phyloP scores from a whole-genome alignment of 495 filamentous ascomycete species.

The Penicillium ochrochloron region DNA sequence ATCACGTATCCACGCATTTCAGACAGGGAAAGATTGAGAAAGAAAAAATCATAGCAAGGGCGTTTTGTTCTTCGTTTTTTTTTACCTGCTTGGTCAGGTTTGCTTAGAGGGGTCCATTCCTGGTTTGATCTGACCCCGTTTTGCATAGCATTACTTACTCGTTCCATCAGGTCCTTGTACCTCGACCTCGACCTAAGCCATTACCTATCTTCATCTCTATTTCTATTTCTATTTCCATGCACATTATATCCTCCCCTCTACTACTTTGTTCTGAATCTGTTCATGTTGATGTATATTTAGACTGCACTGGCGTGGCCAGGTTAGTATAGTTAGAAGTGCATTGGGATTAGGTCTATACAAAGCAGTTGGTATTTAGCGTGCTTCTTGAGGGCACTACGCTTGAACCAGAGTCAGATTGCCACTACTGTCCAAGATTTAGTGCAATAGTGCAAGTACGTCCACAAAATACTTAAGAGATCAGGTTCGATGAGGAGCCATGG shows the following conservation, averaged over 20 bases:
- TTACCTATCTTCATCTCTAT: neutral
- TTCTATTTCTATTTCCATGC: neutral
- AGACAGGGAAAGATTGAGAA: slow-evolving; percentile 17
- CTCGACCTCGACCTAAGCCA: too few relatives aligned
- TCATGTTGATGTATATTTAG: neutral
- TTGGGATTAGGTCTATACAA: neutral
- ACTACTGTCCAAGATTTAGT: too few relatives aligned
- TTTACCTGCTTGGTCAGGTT: neutral
- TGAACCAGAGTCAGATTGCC: too few relatives aligned
- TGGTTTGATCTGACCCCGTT: slow-evolving; percentile 8
- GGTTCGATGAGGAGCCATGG: too few relatives aligned
- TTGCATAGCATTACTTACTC: neutral
- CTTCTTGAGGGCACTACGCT: too few relatives aligned
- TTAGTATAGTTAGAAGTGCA: neutral
- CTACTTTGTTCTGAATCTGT: neutral
- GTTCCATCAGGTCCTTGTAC: neutral
- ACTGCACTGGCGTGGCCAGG: neutral
- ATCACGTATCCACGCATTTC: slow-evolving; percentile 16
- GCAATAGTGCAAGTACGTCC: too few relatives aligned
- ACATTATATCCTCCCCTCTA: neutral
- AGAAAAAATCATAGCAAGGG: slow-evolving; percentile 34
- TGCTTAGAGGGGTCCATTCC: neutral
- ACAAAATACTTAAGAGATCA: too few relatives aligned
- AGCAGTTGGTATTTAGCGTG: neutral
- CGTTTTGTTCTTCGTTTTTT: slow-evolving; percentile 22